Conservation (phyloP, 306 rosid genomes). For the Mimosa pudica region DNA sequence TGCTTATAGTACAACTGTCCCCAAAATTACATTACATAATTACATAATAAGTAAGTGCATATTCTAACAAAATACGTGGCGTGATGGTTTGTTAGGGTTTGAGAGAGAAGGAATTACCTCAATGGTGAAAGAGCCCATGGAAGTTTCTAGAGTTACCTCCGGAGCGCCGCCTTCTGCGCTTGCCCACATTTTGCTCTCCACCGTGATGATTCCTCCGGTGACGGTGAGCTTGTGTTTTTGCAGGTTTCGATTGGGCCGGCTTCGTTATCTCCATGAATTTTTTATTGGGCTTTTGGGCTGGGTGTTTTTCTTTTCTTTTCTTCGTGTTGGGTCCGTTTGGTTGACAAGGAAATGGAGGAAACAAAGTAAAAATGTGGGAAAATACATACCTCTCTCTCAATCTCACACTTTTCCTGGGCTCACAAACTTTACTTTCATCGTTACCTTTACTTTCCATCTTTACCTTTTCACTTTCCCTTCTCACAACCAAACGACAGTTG, state of each 20-base stretch:
- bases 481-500: neutral
- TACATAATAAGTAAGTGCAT: too few relatives aligned
- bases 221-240: neutral
- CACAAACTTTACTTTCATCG: too few relatives aligned
- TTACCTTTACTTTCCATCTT: too few relatives aligned
- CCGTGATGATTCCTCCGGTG: neutral
- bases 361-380: too few relatives aligned
- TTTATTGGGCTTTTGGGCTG: neutral
- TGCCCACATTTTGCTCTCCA: constrained; percentile 72
- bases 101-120: constrained; percentile 59
- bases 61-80: too few relatives aligned
- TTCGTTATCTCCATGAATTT: too few relatives aligned
- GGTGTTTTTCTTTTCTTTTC: too few relatives aligned
- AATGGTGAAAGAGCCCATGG: constrained; percentile 88
- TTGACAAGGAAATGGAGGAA: too few relatives aligned
- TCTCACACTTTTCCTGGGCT: too few relatives aligned
- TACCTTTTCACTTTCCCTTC: too few relatives aligned
- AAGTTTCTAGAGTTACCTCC: constrained; percentile 93
- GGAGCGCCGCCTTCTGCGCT: constrained; percentile 88
- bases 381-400: too few relatives aligned
- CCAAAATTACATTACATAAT: neutral
- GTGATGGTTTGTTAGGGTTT: neutral
- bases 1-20: constrained; percentile 85
- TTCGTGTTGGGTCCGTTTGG: neutral
- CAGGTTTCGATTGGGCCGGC: neutral